These are phyloP conservation scores for Eimeria falciformis DNA, from an alignment of 169 alveolate genomes.

Conservation along the genomic window DNA sequence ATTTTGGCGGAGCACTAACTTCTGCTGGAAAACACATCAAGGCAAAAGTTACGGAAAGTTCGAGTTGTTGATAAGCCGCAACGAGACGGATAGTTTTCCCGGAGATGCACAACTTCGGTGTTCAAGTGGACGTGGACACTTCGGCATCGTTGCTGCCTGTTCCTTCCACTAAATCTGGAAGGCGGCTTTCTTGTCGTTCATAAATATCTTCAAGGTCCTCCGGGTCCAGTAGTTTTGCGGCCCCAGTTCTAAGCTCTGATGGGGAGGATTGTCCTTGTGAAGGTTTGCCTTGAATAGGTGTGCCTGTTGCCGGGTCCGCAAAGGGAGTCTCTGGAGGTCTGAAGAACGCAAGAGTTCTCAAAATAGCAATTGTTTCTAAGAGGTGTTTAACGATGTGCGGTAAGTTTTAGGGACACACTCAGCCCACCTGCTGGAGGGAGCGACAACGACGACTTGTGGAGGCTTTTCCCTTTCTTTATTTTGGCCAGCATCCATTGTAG, in stretches of 20 bases:
- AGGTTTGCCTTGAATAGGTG: slow-evolving; percentile 58
- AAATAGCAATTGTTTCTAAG: background rate
- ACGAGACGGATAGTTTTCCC: background rate
- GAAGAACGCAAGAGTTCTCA: background rate
- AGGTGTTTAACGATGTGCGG: no score
- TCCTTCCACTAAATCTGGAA: slow-evolving; percentile 46
- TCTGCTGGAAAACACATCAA: slow-evolving; percentile 64
- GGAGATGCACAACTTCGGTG: background rate
- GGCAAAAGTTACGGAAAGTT: slow-evolving; percentile 40
- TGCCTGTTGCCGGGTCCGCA: slow-evolving; percentile 57
- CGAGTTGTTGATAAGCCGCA: slow-evolving; percentile 26
- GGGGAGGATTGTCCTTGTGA: background rate
- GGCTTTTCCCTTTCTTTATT: background rate
- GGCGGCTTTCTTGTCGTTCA: slow-evolving; percentile 54
- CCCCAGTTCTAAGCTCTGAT: background rate
- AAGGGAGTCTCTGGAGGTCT: slow-evolving; percentile 63
- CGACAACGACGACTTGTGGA: slow-evolving; percentile 52
- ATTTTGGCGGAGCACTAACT: slow-evolving; percentile 51
- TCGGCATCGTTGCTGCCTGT: background rate
- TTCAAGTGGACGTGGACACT: background rate
- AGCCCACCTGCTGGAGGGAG: slow-evolving; percentile 58
- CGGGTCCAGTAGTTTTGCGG: slow-evolving; percentile 42
- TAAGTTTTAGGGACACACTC: no score
- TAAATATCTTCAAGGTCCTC: slow-evolving; percentile 26
- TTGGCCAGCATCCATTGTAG: slow-evolving; percentile 32